phyloP scores from a whole-genome alignment of 2,329 filamentous ascomycete genomes.

The Sporothrix schenckii region DNA sequence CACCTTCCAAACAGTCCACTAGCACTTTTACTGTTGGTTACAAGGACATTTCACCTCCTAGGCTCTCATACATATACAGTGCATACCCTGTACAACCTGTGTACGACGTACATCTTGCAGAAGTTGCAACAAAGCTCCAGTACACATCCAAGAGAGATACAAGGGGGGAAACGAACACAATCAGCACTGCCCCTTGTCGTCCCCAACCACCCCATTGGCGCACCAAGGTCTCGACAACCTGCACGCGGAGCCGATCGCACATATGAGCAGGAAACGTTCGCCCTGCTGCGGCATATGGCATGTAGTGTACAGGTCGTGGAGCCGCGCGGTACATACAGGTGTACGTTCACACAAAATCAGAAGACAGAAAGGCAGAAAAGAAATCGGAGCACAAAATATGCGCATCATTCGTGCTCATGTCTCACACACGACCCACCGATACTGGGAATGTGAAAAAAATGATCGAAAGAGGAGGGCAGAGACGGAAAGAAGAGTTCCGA shows the following conservation, averaged over 20 bases:
- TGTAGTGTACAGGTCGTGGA: neutral
- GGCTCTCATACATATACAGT: neutral
- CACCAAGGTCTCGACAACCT: neutral
- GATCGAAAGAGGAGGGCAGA: neutral
- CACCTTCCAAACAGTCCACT: neutral
- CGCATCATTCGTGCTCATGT: constrained; percentile 23
- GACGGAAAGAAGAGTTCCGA: neutral
- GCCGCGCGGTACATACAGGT: neutral
- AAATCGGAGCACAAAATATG: neutral
- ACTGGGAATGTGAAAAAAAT: neutral
- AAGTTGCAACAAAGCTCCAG: neutral
- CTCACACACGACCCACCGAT: neutral
- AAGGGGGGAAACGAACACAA: neutral
- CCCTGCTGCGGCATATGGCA: neutral
- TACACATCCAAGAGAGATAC: too few species aligned
- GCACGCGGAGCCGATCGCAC: constrained; percentile 8
- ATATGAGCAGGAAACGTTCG: neutral
- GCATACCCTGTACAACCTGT: neutral
- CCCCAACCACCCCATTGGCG: neutral
- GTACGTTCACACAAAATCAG: neutral
- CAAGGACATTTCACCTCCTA: constrained; percentile 6
- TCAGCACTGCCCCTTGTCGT: neutral
- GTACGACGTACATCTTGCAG: neutral
- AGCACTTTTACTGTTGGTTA: neutral
- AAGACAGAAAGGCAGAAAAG: neutral